Evolutionary conservation across 352 stramenopile species (phyloP).

Genomic region (Phytophthora macrochlamydospora): DNA sequence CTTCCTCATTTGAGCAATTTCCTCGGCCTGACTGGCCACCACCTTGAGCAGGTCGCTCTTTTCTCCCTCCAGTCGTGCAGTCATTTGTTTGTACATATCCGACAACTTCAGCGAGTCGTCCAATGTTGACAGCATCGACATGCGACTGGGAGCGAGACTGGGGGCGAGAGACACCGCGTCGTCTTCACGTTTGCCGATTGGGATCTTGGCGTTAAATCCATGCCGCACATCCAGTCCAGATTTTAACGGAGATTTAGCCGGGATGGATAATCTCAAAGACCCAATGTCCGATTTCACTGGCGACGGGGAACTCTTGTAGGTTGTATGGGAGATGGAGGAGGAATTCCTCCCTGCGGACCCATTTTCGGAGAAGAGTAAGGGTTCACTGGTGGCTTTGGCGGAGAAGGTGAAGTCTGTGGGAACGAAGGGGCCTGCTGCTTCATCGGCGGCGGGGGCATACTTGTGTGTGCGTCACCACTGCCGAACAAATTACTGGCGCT

Average conservation of each 20-base stretch:
- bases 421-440: slow-evolving; percentile 8
- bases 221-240: slow-evolving; percentile 25
- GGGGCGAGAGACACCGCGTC: slow-evolving; percentile 36
- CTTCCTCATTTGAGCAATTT: slow-evolving; percentile 80
- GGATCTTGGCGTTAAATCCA: slow-evolving; percentile 23
- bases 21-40: slow-evolving; percentile 64
- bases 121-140: slow-evolving; percentile 50
- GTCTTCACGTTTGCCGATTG: slow-evolving; percentile 31
- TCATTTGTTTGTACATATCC: slow-evolving; percentile 88
- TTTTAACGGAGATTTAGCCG: slow-evolving; percentile 27
- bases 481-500: slow-evolving; percentile 48
- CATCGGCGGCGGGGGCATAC: slow-evolving; percentile 4
- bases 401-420: slow-evolving; percentile 2
- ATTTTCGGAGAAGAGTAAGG: slow-evolving; percentile 8
- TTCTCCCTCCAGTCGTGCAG: slow-evolving; percentile 68
- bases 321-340: slow-evolving; percentile 20
- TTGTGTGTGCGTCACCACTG: slow-evolving; percentile 9
- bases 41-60: slow-evolving; percentile 80
- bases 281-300: slow-evolving; percentile 22
- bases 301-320: background rate
- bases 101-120: slow-evolving; percentile 71
- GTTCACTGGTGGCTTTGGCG: slow-evolving; percentile 19
- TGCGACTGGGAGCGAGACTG: slow-evolving; percentile 37
- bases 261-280: slow-evolving; percentile 23
- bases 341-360: slow-evolving; percentile 18